A percentile compares a stretch with the other conserved stretches of the same genome.
phyloP scores from a whole-genome alignment of 1,139 yeast genomes.

The Taphrina populina region DNA sequence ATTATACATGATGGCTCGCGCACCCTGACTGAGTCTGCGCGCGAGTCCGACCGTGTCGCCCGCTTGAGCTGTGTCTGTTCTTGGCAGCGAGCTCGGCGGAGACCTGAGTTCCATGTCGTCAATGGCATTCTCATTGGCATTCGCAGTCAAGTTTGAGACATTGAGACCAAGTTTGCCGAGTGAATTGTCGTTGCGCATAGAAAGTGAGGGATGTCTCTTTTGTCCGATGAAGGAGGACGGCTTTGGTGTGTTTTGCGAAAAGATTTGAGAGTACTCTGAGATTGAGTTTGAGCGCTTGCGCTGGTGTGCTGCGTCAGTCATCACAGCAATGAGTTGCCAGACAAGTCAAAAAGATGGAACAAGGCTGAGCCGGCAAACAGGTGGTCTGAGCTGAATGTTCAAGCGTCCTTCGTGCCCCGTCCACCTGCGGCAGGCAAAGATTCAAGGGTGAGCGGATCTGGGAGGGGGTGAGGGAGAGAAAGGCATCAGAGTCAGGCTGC shows the following conservation, averaged over 20 bases:
- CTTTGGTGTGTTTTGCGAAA: conserved; percentile 9
- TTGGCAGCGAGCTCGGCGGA: no score
- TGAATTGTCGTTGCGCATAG: conserved; percentile 23
- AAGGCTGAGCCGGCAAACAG: no score
- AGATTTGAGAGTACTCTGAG: conserved; percentile 25
- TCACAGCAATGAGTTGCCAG: no score
- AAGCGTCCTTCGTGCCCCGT: no score
- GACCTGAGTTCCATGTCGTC: conserved; percentile 1
- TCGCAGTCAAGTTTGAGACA: neutral
- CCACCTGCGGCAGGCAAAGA: no score
- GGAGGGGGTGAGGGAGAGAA: neutral
- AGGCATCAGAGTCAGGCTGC: conserved; percentile 1
- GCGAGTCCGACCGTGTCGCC: conserved; percentile 30
- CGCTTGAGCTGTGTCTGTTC: conserved; percentile 6
- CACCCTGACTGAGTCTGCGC: conserved; percentile 30
- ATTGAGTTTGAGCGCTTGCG: conserved; percentile 17
- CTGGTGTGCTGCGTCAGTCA: conserved; percentile 13
- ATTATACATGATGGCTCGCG: conserved; percentile 31
- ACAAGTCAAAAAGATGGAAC: no score
- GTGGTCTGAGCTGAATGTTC: no score
- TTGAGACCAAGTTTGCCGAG: conserved; percentile 15
- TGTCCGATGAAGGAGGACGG: conserved; percentile 16
- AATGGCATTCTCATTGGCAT: conserved; percentile 23
- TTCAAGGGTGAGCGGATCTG: no score
- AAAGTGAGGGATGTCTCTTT: conserved; percentile 29